Evolutionary conservation across 1,284 basidiomycete genomes (phyloP).

Genomic region (Pyrrhoderma noxium): DNA sequence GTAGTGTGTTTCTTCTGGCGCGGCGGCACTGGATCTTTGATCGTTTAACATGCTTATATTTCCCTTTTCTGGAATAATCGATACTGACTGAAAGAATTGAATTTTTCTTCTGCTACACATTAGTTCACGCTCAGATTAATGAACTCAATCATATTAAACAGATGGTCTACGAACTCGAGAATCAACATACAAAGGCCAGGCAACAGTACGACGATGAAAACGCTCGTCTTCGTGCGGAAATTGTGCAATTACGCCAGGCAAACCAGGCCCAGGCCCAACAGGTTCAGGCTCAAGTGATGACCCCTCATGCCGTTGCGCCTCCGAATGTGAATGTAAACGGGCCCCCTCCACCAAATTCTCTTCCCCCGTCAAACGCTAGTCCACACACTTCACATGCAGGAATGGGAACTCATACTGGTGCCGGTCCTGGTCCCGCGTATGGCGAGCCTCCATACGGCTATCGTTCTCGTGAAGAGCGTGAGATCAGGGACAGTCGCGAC

Average conservation of each 20-base stretch:
- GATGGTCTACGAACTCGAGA: conserved; percentile 72
- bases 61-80: too few relatives aligned
- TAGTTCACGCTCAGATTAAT: conserved; percentile 64
- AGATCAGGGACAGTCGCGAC: conserved; percentile 12
- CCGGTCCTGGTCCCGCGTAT: conserved; percentile 15
- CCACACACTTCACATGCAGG: conserved; percentile 14
- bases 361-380: conserved; percentile 21
- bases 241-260: conserved; percentile 41
- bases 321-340: conserved; percentile 18
- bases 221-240: conserved; percentile 54
- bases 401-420: conserved; percentile 1
- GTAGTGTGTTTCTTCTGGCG: too few relatives aligned
- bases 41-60: neutral
- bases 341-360: conserved; percentile 21
- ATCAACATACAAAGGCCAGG: conserved; percentile 63
- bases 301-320: conserved; percentile 17
- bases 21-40: neutral
- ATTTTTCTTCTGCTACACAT: conserved; percentile 1
- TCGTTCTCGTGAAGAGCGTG: conserved; percentile 20
- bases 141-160: conserved; percentile 70
- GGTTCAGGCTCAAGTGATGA: conserved; percentile 15
- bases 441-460: conserved; percentile 20
- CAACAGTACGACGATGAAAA: conserved; percentile 74
- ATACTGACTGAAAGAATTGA: too few relatives aligned
- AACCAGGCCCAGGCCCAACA: conserved; percentile 9